Base-by-base conservation (phyloP, 2,329 filamentous ascomycete genomes). In the Aspergillus sp. region DNA sequence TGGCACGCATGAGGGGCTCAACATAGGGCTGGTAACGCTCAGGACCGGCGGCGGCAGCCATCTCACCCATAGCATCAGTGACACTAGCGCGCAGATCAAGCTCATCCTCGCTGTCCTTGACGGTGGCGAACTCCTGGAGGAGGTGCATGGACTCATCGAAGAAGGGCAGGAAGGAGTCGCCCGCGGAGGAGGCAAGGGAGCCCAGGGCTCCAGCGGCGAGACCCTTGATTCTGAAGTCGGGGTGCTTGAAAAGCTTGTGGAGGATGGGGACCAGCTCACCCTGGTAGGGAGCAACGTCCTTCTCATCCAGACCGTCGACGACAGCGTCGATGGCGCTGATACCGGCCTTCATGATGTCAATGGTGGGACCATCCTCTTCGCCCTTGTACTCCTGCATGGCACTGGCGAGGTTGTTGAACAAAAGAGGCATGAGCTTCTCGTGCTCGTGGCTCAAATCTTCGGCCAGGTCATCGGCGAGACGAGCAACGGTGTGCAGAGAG, bases 291-390 rank as follows among this genome's bases (percentile, higher is more conserved):
- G 86, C 84, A 73, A 96, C 91, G 64, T 93, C 86, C 56, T 88
- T 87, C 51, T 85, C 83, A 55, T 94, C 90, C 43, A 70, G 32
- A 3, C 68, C 67, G 65, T 95, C 91, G 20, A 95, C 90, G 55
- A 97, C 83, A 34, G 93, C 89, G 70, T 97, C 94, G 49, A 97
- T 86, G 19, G 93, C 92, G 69, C 89, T 88, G 71, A 93, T 95
- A 54, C 89, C 91, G 47, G 89, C 89, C 65, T 92, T 91, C 70
- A 97, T 88, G 66, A 97, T 94, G 68, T 88, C 86, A 40, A 92
- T 78, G 62, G 87, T 93, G 70, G 88, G 87, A 70, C 91, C 89
- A 58, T 83, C 80, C 50, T 86, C 81, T 52, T 78, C 78, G 53
- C 81, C 80, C 64, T 86, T 84, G 20, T 86, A 80, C 64, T 87